Conservation (phyloP, 2,329 filamentous ascomycete species). For the Curvularia verruculosa region DNA sequence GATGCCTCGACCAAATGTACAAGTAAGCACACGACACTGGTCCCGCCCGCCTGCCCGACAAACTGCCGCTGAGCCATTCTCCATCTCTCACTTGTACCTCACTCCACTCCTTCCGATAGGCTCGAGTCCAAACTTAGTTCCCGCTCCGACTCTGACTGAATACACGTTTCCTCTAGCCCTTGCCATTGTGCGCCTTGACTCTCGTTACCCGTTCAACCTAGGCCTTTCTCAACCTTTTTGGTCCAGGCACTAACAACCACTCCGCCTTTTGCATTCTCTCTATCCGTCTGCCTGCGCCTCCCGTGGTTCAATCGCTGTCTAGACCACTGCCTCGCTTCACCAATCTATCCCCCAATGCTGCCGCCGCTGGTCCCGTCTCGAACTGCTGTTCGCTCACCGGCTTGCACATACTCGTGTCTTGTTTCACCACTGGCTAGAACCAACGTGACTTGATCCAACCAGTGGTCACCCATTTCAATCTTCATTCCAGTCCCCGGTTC, state of each 20-base stretch:
- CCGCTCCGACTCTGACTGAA: background rate
- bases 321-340: constrained; percentile 16
- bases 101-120: constrained; percentile 3
- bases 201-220: constrained; percentile 9
- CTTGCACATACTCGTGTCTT: background rate
- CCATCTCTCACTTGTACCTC: too few relatives aligned
- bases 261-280: background rate
- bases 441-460: background rate
- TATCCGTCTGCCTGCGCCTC: constrained; percentile 14
- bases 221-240: constrained; percentile 4
- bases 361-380: constrained; percentile 19
- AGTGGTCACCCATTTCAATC: background rate
- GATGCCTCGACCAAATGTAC: too few relatives aligned
- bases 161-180: background rate
- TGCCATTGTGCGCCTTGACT: background rate
- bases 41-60: background rate
- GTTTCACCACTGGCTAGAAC: constrained; percentile 2
- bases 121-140: background rate
- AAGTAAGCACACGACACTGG: constrained; percentile 1
- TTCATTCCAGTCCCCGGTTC: background rate
- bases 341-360: constrained; percentile 17
- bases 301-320: constrained; percentile 14
- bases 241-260: constrained; percentile 15
- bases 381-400: constrained; percentile 3
- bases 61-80: too few relatives aligned